A percentile compares a stretch with the other conserved stretches of the same genome.
These are phyloP conservation scores for Umbellularia californica DNA, from an alignment of 164 flowering plant genomes.

Conservation along the genomic window DNA sequence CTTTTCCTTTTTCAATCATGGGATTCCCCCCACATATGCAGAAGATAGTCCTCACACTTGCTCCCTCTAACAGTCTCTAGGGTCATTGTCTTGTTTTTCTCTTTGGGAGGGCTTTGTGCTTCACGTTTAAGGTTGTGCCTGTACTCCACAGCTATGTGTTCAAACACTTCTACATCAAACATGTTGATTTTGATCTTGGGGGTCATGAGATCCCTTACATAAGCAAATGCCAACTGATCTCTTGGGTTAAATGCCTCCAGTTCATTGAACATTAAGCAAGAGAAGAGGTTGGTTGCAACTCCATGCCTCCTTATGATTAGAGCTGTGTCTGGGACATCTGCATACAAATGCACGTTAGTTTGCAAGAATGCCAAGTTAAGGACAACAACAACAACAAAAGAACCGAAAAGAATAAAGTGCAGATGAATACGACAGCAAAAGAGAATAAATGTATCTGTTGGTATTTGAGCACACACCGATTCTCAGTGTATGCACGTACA, in stretches of 20 bases:
- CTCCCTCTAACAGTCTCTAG: conserved; percentile 24
- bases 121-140: conserved; percentile 66
- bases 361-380: too few species aligned
- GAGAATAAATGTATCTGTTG: too few species aligned
- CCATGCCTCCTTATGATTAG: conserved; percentile 83
- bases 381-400: too few species aligned
- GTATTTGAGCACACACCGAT: too few species aligned
- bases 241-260: conserved; percentile 88
- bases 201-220: conserved; percentile 71
- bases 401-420: too few species aligned
- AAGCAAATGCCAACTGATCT: conserved; percentile 89
- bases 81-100: conserved; percentile 19
- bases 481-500: too few species aligned
- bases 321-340: conserved; percentile 97
- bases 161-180: conserved; percentile 88
- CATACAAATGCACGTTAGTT: neutral
- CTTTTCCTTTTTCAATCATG: conserved; percentile 21
- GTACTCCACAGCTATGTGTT: conserved; percentile 66
- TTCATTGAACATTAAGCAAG: conserved; percentile 89
- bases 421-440: too few species aligned
- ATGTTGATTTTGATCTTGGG: conserved; percentile 71
- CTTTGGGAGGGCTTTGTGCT: neutral
- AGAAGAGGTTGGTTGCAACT: conserved; percentile 55
- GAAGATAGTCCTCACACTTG: conserved; percentile 44
- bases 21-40: conserved; percentile 63